Evolutionary conservation across 805 yeast genomes (phyloP).

Genomic region (Lachancea waltii): DNA sequence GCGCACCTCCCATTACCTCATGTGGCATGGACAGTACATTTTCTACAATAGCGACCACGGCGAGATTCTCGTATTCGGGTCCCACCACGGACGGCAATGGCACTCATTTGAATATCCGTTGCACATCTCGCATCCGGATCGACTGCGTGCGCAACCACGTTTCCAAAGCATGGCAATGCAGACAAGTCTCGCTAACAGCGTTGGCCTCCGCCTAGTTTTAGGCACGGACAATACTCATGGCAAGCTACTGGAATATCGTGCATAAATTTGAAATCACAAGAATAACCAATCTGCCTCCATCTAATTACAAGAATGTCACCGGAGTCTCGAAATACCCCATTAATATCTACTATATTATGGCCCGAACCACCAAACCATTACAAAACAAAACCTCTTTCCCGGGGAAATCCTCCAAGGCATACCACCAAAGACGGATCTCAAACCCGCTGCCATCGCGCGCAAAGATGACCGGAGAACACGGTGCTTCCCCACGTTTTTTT

Average conservation of each 20-base stretch:
- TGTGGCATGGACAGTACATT: slow-evolving; percentile 18
- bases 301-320: too few relatives aligned
- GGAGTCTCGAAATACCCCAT: too few relatives aligned
- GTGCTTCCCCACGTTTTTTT: too few relatives aligned
- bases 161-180: slow-evolving; percentile 24
- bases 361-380: too few relatives aligned
- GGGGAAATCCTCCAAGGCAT: too few relatives aligned
- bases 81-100: slow-evolving; percentile 18
- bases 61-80: slow-evolving; percentile 23
- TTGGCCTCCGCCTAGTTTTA: slow-evolving; percentile 20
- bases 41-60: slow-evolving; percentile 24
- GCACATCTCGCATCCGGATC: slow-evolving; percentile 2
- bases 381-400: too few relatives aligned
- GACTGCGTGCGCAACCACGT: slow-evolving; percentile 3
- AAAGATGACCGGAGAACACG: too few relatives aligned
- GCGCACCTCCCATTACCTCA: slow-evolving; percentile 22
- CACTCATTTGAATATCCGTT: slow-evolving; percentile 21
- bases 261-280: too few relatives aligned
- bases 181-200: slow-evolving; percentile 19
- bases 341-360: too few relatives aligned
- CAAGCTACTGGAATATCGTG: slow-evolving; percentile 6
- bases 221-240: slow-evolving; percentile 15
- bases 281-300: too few relatives aligned
- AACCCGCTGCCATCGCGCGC: too few relatives aligned
- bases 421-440: too few relatives aligned